Evolutionary conservation across 2,329 filamentous ascomycete genomes (phyloP), one percentile per base, ranked within the genome.

Genomic region (Hirsutella minnesotensis): DNA sequence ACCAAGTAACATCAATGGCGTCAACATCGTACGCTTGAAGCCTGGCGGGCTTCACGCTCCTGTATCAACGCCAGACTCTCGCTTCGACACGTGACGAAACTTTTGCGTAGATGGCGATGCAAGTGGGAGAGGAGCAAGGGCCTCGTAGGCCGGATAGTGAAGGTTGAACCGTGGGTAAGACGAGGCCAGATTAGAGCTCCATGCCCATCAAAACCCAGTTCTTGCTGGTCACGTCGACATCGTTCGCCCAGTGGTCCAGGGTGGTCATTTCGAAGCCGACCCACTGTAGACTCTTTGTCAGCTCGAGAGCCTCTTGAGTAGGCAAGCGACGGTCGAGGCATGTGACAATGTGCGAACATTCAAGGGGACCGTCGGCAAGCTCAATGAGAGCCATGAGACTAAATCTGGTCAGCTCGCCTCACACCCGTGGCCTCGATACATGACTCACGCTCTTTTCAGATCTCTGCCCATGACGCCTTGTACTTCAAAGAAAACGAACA

Each of bases 371-470:
- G 54, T 84, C 81, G 54, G 86, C 86, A 46, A 95, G 75, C 68
- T 95, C 89, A 54, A 95, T 90, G 45, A 95, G 75, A 48, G 86
- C 86, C 72, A 95, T 88, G 41, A 95, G 75, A 57, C 84, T 89
- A 53, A 36, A 49, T 8, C 4, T 1, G 13, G 46, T 49, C 33
- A 48, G 48, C 22, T 5, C 3, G 19, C 5, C 19, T 16, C n/a
- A 37, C 19, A 5, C 35, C n/a, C n/a, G 8, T 5, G 12, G 7
- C 12, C 12, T 18, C 13, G 4, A 5, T 3, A 24, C 31, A 12
- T 13, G 45, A 73, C 83, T 56, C 77, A 92, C 85, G 85, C 86
- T 66, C 85, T 83, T 70, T 94, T 95, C 57, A 94, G 68, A 60
- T 92, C 86, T 57, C 81, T 74, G 46, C 78, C 79, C 52, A 87